Base-by-base conservation (phyloP, 2,329 filamentous ascomycete species). In the Talaromyces sp. region DNA sequence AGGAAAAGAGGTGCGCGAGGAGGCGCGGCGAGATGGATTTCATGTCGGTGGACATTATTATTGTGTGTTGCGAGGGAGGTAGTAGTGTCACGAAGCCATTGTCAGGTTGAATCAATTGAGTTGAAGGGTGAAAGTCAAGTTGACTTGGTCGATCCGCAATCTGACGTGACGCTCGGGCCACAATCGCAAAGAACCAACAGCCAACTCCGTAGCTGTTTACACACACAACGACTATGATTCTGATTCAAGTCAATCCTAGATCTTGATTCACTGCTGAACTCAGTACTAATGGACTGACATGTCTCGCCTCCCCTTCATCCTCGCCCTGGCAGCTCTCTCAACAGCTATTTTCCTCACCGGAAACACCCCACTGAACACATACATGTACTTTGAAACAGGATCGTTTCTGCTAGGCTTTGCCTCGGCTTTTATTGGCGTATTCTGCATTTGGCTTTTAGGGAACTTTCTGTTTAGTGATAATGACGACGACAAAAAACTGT, bases 1-100 rank as follows among this genome's bases (percentile, higher is more conserved):
- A 62, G 11, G 52, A 39, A 28, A 59, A 62, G 13, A 62, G 56
- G 9, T 54, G 47, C 30, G 60, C 51, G 44, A 62, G 57, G 2
- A 62, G 32, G 51, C 60, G 55, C 30, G 60, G 60, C 30, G 55
- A 55, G 22, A 59, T 27, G 3, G 55, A n/a, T 44, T 53, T 55
- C 53, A 59, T 62, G 33, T n/a, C 58, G 53, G 30, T 52, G n/a
- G 56, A 53, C 49, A 53, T 53, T 30, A n/a, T n/a, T n/a, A n/a
- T n/a, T n/a, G n/a, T n/a, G n/a, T n/a, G n/a, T n/a, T n/a, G n/a
- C n/a, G n/a, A n/a, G n/a, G n/a, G n/a, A n/a, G n/a, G n/a, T n/a
- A n/a, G n/a, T n/a, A n/a, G n/a, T n/a, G n/a, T 39, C 36, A 39
- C 17, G 36, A 39, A 39, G 36, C 15, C 36, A 39, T 39, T 39